phyloP scores from a whole-genome alignment of 805 yeast species.

The Yarrowia keelungensis region DNA sequence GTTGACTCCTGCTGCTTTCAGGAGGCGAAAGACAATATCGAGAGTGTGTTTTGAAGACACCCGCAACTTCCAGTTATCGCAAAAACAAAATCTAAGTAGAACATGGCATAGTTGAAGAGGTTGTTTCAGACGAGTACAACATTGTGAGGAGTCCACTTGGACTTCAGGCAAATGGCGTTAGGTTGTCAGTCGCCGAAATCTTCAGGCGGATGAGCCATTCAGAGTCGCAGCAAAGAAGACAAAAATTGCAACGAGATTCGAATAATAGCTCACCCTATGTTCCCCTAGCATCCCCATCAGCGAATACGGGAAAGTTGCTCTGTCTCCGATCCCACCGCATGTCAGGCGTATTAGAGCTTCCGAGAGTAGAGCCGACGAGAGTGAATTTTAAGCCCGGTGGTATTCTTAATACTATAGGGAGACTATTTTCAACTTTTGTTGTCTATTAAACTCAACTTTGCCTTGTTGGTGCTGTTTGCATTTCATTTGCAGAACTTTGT shows the following conservation, averaged over 20 bases:
- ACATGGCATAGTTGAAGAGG: too few species aligned
- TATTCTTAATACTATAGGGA: not conserved
- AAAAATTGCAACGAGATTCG: not conserved
- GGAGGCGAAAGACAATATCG: too few species aligned
- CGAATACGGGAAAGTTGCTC: conserved; percentile 9
- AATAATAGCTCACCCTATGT: conserved; percentile 6
- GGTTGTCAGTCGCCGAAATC: too few species aligned
- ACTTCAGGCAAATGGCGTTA: too few species aligned
- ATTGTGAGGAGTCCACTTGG: too few species aligned
- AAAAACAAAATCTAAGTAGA: too few species aligned
- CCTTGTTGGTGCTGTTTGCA: conserved; percentile 6
- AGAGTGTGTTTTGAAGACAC: too few species aligned
- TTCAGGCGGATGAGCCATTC: too few species aligned
- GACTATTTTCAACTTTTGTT: not conserved
- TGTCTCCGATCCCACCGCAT: conserved; percentile 26
- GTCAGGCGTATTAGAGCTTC: not conserved
- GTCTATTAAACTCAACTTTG: conserved; percentile 5
- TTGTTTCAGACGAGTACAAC: too few species aligned
- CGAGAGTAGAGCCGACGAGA: conserved; percentile 28
- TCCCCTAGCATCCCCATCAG: not conserved
- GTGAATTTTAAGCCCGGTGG: not conserved
- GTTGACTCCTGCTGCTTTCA: too few species aligned
- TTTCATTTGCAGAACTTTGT: conserved; percentile 22
- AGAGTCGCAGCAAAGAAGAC: not conserved
- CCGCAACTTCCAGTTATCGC: not conserved